Evolutionary conservation across 805 yeast genomes (phyloP).

Genomic region (Candida endomychidarum): DNA sequence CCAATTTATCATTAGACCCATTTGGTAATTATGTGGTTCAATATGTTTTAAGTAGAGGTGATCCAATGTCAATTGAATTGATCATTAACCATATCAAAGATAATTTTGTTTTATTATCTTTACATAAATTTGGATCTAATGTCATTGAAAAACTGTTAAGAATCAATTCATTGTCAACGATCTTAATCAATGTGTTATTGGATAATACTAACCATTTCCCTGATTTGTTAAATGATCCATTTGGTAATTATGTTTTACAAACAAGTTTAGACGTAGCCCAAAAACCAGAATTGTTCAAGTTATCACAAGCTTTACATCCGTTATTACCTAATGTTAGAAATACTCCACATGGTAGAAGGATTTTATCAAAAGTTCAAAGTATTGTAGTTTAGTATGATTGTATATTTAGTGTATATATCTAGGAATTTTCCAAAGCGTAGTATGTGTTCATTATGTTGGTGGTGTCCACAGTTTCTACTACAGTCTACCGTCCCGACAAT

Average conservation of each 20-base stretch:
- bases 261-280: slow-evolving; percentile 58
- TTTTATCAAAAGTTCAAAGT: slow-evolving; percentile 61
- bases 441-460: no score
- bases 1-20: slow-evolving; percentile 79
- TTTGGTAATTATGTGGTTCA: slow-evolving; percentile 97
- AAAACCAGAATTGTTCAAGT: slow-evolving; percentile 49
- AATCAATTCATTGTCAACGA: slow-evolving; percentile 44
- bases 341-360: slow-evolving; percentile 96
- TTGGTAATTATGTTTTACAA: slow-evolving; percentile 59
- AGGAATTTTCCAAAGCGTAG: no score
- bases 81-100: slow-evolving; percentile 36
- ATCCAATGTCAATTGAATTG: slow-evolving; percentile 30
- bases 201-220: slow-evolving; percentile 33
- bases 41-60: slow-evolving; percentile 66
- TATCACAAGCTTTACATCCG: slow-evolving; percentile 66
- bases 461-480: no score
- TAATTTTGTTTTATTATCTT: slow-evolving; percentile 46
- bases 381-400: slow-evolving; percentile 9
- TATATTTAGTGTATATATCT: slow-evolving; percentile 13
- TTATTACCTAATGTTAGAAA: slow-evolving; percentile 74
- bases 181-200: slow-evolving; percentile 46
- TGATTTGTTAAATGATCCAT: slow-evolving; percentile 54
- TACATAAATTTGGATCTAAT: slow-evolving; percentile 61
- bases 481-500: no score
- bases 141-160: slow-evolving; percentile 58